These are phyloP conservation scores for Jaltomata sinuosa DNA, from an alignment of 257 asterid species.

Conservation along the genomic window DNA sequence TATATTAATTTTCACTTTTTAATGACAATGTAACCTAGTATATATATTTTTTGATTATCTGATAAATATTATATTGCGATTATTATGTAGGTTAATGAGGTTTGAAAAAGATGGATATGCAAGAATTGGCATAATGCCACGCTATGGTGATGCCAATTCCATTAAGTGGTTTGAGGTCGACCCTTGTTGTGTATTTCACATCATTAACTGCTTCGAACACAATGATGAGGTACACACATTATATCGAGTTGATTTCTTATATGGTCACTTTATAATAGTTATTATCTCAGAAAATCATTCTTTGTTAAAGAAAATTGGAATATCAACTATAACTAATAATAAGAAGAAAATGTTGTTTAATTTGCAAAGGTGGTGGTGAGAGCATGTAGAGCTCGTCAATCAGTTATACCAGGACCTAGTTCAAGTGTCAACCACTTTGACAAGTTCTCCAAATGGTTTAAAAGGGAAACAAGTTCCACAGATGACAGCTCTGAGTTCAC, in stretches of 20 bases:
- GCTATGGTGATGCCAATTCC: slow-evolving; percentile 60
- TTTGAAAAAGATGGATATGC: slow-evolving; percentile 40
- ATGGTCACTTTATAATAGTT: too few relatives aligned
- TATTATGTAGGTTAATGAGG: slow-evolving; percentile 34
- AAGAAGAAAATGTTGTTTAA: background rate
- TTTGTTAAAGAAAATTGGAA: background rate
- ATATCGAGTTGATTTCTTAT: background rate
- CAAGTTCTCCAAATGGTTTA: background rate
- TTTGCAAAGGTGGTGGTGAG: background rate
- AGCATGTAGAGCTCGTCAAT: slow-evolving; percentile 26
- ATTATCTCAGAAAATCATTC: background rate
- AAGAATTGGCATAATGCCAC: slow-evolving; percentile 75
- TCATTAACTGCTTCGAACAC: slow-evolving; percentile 54
- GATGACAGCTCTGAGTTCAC: slow-evolving; percentile 41
- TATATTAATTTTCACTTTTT: background rate
- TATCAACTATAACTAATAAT: background rate
- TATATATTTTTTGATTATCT: background rate
- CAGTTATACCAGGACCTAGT: slow-evolving; percentile 65
- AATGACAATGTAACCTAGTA: background rate
- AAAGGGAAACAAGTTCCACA: slow-evolving; percentile 6
- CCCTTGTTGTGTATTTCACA: slow-evolving; percentile 50
- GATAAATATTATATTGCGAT: background rate
- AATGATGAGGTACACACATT: slow-evolving; percentile 33
- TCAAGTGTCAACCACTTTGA: slow-evolving; percentile 1
- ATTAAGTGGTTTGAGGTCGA: slow-evolving; percentile 60